These are phyloP conservation scores for Zymoseptoria tritici DNA, from an alignment of 2,329 filamentous ascomycete genomes.

Conservation along the genomic window DNA sequence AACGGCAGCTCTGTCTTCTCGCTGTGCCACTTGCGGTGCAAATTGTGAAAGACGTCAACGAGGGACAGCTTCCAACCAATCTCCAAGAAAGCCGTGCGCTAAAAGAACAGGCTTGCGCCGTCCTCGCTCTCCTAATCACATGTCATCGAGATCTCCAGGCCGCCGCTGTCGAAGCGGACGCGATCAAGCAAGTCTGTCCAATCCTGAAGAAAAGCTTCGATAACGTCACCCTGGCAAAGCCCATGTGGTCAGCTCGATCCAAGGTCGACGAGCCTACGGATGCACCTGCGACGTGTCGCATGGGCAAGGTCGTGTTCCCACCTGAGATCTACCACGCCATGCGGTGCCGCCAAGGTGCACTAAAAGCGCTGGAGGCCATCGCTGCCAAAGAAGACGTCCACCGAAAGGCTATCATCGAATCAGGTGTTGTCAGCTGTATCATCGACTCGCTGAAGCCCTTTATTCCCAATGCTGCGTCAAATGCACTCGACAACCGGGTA, in stretches of 20 bases:
- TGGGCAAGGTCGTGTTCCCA: constrained; percentile 57
- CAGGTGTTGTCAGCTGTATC: constrained; percentile 72
- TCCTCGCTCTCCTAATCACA: constrained; percentile 70
- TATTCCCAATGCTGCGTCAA: constrained; percentile 26
- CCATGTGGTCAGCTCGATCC: constrained; percentile 48
- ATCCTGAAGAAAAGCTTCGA: constrained; percentile 62
- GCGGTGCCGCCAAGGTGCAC: constrained; percentile 64
- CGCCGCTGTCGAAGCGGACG: constrained; percentile 65
- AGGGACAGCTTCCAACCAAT: constrained; percentile 8
- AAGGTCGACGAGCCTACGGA: constrained; percentile 17
- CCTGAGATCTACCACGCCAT: constrained; percentile 61
- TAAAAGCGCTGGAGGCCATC: constrained; percentile 76
- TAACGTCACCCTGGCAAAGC: constrained; percentile 42
- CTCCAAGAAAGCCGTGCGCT: constrained; percentile 41
- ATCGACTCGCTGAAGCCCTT: constrained; percentile 70
- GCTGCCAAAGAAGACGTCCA: constrained; percentile 76
- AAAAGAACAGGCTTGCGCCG: constrained; percentile 63
- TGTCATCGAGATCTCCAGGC: constrained; percentile 75
- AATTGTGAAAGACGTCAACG: constrained; percentile 36
- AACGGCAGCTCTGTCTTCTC: constrained; percentile 38
- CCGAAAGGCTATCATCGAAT: constrained; percentile 71
- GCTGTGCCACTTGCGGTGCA: constrained; percentile 43
- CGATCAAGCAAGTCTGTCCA: constrained; percentile 55
- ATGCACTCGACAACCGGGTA: constrained; percentile 25
- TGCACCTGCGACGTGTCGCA: constrained; percentile 31